These are phyloP conservation scores for Monosporozyma aquatica DNA, from an alignment of 805 yeast genomes.

Conservation along the genomic window DNA sequence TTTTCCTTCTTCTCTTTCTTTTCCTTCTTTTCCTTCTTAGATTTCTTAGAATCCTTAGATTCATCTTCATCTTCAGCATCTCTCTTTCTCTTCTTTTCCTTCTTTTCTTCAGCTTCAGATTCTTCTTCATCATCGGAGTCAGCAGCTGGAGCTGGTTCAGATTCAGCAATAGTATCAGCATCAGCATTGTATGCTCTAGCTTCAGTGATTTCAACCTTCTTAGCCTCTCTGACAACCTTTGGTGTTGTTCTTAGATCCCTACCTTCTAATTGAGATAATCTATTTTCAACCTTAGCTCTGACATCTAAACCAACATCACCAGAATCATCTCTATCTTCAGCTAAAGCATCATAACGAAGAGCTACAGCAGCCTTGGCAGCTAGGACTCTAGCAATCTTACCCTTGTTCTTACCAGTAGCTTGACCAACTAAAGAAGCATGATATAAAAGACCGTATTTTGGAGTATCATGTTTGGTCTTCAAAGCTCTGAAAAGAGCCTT, in stretches of 20 bases:
- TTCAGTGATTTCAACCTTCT: constrained; percentile 79
- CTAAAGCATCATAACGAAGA: constrained; percentile 89
- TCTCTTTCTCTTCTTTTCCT: constrained; percentile 31
- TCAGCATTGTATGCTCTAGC: constrained; percentile 88
- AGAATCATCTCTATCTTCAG: constrained; percentile 93
- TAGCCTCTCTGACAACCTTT: constrained; percentile 69
- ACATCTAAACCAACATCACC: constrained; percentile 89
- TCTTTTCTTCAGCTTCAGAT: constrained; percentile 28
- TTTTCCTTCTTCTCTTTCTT: constrained; percentile 22
- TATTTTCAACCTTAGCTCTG: constrained; percentile 86
- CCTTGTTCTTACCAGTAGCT: constrained; percentile 96
- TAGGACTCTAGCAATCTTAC: constrained; percentile 95
- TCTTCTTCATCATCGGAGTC: constrained; percentile 34
- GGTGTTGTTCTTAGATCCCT: constrained; percentile 90
- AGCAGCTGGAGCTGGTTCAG: constrained; percentile 27
- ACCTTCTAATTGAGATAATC: constrained; percentile 93
- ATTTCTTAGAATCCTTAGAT: constrained; percentile 28
- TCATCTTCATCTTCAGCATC: constrained; percentile 28
- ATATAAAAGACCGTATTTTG: constrained; percentile 93
- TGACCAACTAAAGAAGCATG: constrained; percentile 97
- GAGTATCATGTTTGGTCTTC: constrained; percentile 97
- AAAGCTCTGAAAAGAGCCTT: constrained; percentile 97
- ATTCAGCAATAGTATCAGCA: constrained; percentile 63
- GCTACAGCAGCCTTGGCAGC: constrained; percentile 99
- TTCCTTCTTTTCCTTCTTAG: constrained; percentile 30